Evolutionary conservation across 495 filamentous ascomycete genomes (phyloP).

Genomic region (Penicillium taxi): DNA sequence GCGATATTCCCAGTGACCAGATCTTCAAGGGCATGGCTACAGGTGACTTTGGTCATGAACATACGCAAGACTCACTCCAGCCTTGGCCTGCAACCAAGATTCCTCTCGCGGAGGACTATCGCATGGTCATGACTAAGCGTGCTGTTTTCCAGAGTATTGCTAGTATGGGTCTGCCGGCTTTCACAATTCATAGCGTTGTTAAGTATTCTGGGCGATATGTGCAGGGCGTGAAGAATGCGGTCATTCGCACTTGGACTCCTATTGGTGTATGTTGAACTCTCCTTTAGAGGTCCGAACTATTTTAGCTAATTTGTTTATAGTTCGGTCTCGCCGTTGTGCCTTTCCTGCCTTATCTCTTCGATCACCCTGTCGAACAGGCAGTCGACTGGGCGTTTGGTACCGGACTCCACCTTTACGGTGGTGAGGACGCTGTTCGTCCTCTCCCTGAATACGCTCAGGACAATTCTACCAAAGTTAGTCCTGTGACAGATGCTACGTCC

Average conservation of each 20-base stretch:
- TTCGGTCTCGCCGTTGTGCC: conserved; percentile 84
- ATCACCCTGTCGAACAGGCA: conserved; percentile 83
- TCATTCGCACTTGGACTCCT: conserved; percentile 73
- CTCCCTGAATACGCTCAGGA: conserved; percentile 16
- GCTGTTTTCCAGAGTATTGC: conserved; percentile 85
- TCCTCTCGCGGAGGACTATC: conserved; percentile 80
- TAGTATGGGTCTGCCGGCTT: conserved; percentile 87
- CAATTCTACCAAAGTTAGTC: conserved; percentile 5
- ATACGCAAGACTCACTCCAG: conserved; percentile 8
- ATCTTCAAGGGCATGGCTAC: conserved; percentile 35
- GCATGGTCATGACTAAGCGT: conserved; percentile 83
- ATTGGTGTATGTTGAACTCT: conserved; percentile 56
- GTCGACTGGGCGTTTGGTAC: conserved; percentile 86
- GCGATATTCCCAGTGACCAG: conserved; percentile 19
- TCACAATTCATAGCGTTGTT: conserved; percentile 91
- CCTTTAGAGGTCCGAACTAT: neutral
- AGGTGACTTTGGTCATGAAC: conserved; percentile 13
- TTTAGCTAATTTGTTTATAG: conserved; percentile 18
- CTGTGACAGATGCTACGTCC: conserved; percentile 7
- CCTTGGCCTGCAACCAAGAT: conserved; percentile 40
- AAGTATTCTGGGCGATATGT: conserved; percentile 74
- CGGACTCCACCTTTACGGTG: conserved; percentile 61
- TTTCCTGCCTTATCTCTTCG: conserved; percentile 81
- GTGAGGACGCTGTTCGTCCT: conserved; percentile 45
- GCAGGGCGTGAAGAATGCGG: conserved; percentile 67